Evolutionary conservation across 345 rosid species (phyloP).

Genomic region (Schrenkiella parvula): DNA sequence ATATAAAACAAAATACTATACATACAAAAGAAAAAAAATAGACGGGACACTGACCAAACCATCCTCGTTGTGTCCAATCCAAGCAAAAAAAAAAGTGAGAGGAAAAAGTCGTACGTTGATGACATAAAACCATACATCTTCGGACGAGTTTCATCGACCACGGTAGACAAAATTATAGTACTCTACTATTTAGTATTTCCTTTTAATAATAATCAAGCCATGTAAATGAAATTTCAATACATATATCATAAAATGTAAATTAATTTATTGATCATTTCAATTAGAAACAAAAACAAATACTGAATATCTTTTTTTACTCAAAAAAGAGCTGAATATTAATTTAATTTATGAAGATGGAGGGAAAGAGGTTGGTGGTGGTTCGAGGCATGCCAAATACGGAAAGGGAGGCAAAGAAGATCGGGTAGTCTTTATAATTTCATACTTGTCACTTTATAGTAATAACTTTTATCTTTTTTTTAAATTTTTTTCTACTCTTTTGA

Average conservation of each 20-base stretch:
- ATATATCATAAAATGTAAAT: not conserved
- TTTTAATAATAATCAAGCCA: not conserved
- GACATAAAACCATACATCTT: conserved; percentile 18
- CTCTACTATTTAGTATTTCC: conserved; percentile 11
- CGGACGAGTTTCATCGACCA: conserved; percentile 16
- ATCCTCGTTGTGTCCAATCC: conserved; percentile 33
- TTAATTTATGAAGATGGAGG: not conserved
- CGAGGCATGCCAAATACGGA: conserved; percentile 24
- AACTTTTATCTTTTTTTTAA: not conserved
- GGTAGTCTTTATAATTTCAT: conserved; percentile 21
- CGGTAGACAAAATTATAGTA: conserved; percentile 13
- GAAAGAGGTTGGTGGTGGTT: conserved; percentile 19
- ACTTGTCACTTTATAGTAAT: conserved; percentile 24
- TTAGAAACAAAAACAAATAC: not conserved
- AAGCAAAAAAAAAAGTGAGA: not conserved
- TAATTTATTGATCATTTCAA: not conserved
- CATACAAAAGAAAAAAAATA: not conserved
- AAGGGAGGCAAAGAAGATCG: conserved; percentile 18
- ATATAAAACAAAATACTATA: no score
- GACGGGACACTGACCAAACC: conserved; percentile 19
- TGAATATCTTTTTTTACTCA: no score
- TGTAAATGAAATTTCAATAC: not conserved
- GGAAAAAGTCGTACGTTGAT: conserved; percentile 7
- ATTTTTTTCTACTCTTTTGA: not conserved
- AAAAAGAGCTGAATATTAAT: no score